Evolutionary conservation across 306 rosid genomes (phyloP).

Genomic region (Dicorynia guianensis): DNA sequence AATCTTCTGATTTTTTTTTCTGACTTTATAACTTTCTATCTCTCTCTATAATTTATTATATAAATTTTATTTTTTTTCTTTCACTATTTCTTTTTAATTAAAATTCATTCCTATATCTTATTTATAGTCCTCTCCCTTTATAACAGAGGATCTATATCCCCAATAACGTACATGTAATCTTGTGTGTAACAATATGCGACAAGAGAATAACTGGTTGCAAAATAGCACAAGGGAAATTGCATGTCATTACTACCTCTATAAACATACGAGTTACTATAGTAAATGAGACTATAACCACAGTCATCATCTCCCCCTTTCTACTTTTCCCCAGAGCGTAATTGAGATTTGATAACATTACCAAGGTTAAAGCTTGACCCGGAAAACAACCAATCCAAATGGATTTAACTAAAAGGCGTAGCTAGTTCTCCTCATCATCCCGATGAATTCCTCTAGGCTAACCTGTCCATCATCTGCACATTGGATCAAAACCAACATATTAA

Average conservation of each 20-base stretch:
- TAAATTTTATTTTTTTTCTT: too few species aligned
- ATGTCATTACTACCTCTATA: not conserved
- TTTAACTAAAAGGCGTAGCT: conserved; percentile 32
- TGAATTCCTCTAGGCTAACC: conserved; percentile 53
- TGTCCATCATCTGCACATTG: conserved; percentile 57
- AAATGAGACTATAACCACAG: not conserved
- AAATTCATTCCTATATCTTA: too few species aligned
- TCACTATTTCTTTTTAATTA: too few species aligned
- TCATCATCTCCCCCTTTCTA: not conserved
- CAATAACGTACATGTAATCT: too few species aligned
- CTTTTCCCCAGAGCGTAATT: not conserved
- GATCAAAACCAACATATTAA: not conserved
- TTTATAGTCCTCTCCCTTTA: too few species aligned
- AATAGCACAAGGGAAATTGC: not conserved
- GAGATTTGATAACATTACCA: not conserved
- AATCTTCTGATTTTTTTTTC: too few species aligned
- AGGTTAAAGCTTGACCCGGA: not conserved
- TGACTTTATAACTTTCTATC: too few species aligned
- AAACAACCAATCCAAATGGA: not conserved
- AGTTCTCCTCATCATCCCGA: conserved; percentile 59
- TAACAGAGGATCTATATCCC: too few species aligned
- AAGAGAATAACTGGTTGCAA: too few species aligned
- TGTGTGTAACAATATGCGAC: too few species aligned
- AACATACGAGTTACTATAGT: not conserved
- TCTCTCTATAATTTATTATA: too few species aligned